phyloP scores from a whole-genome alignment of 306 rosid species.

The Ammopiptanthus mongolicus region DNA sequence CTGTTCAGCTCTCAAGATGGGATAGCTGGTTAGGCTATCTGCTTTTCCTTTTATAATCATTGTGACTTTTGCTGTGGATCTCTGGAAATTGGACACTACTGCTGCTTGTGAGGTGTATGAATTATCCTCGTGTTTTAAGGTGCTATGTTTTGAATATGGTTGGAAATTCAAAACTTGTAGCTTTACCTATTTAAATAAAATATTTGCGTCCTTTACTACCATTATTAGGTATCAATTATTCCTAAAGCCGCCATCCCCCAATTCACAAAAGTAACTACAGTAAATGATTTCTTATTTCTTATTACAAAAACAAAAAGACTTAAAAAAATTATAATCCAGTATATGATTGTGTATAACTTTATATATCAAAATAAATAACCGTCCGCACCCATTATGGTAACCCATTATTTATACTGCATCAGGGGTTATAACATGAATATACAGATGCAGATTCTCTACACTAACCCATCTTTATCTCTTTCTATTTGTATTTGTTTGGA shows the following conservation, averaged over 20 bases:
- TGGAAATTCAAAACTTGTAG: background rate
- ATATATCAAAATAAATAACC: constrained; percentile 10
- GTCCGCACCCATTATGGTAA: constrained; percentile 1
- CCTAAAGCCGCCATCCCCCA: background rate
- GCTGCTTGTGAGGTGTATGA: background rate
- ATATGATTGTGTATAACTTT: background rate
- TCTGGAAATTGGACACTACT: background rate
- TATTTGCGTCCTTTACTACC: background rate
- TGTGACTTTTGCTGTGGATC: constrained; percentile 6
- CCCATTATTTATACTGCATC: constrained; percentile 17
- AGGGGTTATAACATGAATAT: background rate
- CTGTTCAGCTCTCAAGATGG: constrained; percentile 5
- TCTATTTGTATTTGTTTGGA: no score
- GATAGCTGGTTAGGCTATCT: background rate
- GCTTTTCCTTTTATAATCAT: background rate
- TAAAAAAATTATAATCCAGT: background rate
- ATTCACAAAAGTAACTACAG: background rate
- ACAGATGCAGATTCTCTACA: no score
- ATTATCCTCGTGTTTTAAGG: background rate
- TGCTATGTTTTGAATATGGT: constrained; percentile 20
- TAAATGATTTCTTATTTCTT: background rate
- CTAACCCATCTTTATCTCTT: no score
- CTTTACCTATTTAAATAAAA: constrained; percentile 16
- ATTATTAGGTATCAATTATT: constrained; percentile 10
- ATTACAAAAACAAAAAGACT: background rate